These are phyloP conservation scores for Vickermania spadyakhi DNA, from an alignment of 208 protist genomes.

Conservation along the genomic window DNA sequence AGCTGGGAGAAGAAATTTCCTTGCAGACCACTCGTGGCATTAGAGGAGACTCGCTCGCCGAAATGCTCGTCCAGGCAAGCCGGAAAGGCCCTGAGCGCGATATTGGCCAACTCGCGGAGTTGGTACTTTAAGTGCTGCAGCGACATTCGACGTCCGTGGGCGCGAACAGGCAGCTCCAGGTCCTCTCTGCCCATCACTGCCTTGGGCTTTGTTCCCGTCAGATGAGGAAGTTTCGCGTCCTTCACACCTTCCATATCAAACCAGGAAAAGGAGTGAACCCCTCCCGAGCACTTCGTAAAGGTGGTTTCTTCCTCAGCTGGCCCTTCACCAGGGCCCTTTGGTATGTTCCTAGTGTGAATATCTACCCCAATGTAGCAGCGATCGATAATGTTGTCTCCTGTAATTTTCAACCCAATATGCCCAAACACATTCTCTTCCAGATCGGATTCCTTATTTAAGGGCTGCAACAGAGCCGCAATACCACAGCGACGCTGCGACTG, in stretches of 20 bases:
- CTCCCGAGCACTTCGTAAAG: neutral
- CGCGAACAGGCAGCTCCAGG: neutral
- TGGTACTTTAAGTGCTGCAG: slow-evolving; percentile 1
- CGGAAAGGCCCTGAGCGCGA: slow-evolving; percentile 27
- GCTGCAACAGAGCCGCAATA: slow-evolving; percentile 53
- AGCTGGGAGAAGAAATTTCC: slow-evolving; percentile 15
- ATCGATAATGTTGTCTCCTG: slow-evolving; percentile 1
- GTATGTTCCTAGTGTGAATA: neutral
- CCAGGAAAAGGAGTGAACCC: neutral
- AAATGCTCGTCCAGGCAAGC: slow-evolving; percentile 33
- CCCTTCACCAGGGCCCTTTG: neutral
- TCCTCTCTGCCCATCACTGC: neutral
- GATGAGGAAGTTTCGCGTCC: neutral
- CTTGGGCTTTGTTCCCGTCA: neutral
- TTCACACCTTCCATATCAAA: neutral
- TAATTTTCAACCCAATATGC: slow-evolving; percentile 1
- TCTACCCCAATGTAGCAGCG: neutral
- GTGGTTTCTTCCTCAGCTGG: neutral
- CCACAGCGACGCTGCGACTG: slow-evolving; percentile 63
- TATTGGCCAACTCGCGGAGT: slow-evolving; percentile 4
- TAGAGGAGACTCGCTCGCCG: slow-evolving; percentile 5
- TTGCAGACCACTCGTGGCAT: neutral
- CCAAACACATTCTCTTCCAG: neutral
- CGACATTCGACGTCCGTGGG: slow-evolving; percentile 1
- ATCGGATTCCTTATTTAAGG: slow-evolving; percentile 2